phyloP scores from a whole-genome alignment of 192 early-diverging fungal genomes.

The Piromyces sp. region DNA sequence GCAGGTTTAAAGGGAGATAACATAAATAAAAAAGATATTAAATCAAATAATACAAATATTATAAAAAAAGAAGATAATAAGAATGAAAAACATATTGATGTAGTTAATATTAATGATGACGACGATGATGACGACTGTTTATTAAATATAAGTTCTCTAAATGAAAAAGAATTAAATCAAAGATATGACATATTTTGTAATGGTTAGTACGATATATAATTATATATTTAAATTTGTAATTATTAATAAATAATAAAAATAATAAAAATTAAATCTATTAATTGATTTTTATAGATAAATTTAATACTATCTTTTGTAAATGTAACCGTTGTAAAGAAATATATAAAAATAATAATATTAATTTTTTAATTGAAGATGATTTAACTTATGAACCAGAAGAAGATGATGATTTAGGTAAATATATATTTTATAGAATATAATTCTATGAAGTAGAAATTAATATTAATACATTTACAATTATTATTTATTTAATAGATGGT shows the following conservation, averaged over 20 bases:
- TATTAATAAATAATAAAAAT: too few species aligned
- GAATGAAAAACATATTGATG: neutral
- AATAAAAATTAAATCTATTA: too few species aligned
- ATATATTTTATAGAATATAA: too few species aligned
- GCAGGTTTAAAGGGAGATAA: too few species aligned
- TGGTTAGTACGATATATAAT: neutral
- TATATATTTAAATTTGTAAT: neutral
- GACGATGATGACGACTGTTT: neutral
- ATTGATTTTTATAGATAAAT: neutral
- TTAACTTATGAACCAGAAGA: neutral
- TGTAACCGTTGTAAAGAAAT: neutral
- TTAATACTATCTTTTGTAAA: neutral
- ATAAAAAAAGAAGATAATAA: neutral
- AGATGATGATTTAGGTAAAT: neutral
- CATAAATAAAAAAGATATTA: neutral
- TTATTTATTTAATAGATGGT: neutral
- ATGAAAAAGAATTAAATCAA: neutral
- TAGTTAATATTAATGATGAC: neutral
- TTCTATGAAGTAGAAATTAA: too few species aligned
- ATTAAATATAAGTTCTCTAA: neutral
- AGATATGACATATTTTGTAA: neutral
- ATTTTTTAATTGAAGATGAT: neutral
- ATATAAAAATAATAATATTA: neutral
- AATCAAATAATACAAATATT: neutral
- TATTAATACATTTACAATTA: too few species aligned